These are phyloP conservation scores for Arthrocladium fulminans DNA, from an alignment of 2,329 filamentous ascomycete genomes.

Conservation along the genomic window DNA sequence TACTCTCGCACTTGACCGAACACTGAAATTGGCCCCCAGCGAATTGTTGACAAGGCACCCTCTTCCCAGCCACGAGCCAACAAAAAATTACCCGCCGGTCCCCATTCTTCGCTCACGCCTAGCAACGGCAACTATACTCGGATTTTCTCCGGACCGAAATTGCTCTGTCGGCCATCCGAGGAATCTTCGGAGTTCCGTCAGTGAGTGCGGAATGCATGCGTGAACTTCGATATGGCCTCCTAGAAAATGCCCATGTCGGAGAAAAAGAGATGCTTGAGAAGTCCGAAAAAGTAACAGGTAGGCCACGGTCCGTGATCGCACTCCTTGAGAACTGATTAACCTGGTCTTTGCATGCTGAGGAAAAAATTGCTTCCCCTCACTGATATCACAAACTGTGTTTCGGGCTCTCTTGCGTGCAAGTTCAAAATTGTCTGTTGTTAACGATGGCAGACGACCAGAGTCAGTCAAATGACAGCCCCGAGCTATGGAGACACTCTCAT, in stretches of 20 bases:
- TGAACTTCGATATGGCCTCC: background rate
- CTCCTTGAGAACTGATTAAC: background rate
- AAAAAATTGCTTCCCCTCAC: background rate
- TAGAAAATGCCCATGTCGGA: background rate
- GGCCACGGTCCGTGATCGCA: background rate
- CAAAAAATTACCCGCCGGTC: background rate
- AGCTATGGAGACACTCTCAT: constrained; percentile 63
- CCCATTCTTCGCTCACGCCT: background rate
- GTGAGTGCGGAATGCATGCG: background rate
- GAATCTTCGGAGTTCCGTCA: too few species aligned
- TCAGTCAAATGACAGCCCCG: constrained; percentile 22
- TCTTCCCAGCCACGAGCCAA: background rate
- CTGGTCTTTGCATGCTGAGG: background rate
- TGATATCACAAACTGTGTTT: background rate
- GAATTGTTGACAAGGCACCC: background rate
- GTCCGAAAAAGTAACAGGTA: background rate
- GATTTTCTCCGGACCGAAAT: background rate
- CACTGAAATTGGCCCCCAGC: background rate
- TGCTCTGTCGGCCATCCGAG: background rate
- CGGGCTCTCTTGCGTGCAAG: background rate
- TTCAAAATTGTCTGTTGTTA: background rate
- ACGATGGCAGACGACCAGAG: constrained; percentile 7
- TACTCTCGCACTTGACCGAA: background rate
- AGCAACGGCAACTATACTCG: background rate
- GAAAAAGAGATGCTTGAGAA: background rate